Evolutionary conservation across 108 stramenopile genomes (phyloP).

Genomic region (Discostella stelligeroides): DNA sequence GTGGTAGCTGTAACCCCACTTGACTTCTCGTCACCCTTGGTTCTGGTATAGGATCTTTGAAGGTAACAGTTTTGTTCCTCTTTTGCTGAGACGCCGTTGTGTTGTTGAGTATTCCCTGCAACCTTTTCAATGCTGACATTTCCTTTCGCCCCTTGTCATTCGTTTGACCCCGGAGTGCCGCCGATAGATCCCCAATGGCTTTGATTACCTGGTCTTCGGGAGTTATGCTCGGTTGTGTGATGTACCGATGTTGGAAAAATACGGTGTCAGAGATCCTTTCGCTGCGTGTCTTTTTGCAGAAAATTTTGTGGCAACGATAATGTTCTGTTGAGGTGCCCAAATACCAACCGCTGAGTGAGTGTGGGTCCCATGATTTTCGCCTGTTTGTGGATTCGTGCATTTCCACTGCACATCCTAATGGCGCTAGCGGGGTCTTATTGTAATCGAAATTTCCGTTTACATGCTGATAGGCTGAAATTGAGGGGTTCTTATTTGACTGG

Average conservation of each 20-base stretch:
- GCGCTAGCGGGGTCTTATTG: too few relatives aligned
- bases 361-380: background rate
- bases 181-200: background rate
- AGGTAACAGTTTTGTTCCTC: background rate
- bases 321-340: background rate
- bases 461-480: too few relatives aligned
- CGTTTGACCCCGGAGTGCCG: background rate
- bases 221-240: background rate
- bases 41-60: too few relatives aligned
- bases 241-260: too few relatives aligned
- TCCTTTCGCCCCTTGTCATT: background rate
- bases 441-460: too few relatives aligned
- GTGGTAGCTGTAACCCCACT: too few relatives aligned
- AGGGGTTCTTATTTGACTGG: too few relatives aligned
- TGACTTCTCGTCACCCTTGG: background rate
- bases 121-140: background rate
- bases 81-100: background rate
- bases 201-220: background rate
- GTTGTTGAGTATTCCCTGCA: background rate
- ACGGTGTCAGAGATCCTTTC: too few relatives aligned
- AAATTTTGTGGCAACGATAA: background rate
- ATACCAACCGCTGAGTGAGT: background rate
- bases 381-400: background rate
- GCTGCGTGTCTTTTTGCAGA: too few relatives aligned
- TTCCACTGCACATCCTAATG: background rate